Percentiles rank a stretch among this genome's conserved stretches.
Conservation (phyloP, 306 rosid genomes). For the Canavalia gladiata region DNA sequence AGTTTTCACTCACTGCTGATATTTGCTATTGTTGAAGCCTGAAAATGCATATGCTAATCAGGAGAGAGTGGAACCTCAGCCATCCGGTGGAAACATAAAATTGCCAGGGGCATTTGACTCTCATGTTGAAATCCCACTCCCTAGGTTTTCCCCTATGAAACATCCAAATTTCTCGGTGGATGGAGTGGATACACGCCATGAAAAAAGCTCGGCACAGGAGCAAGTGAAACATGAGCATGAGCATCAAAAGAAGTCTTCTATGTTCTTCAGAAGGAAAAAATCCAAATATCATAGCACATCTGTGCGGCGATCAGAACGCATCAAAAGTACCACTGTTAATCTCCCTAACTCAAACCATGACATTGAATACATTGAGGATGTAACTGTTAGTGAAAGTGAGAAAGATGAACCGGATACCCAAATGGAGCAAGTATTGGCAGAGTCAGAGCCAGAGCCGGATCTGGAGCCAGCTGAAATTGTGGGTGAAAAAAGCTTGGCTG, state of each 20-base stretch:
- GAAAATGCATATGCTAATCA: conserved; percentile 28
- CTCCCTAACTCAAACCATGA: conserved; percentile 21
- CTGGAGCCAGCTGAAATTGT: conserved; percentile 25
- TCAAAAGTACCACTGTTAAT: conserved; percentile 43
- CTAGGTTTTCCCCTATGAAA: neutral
- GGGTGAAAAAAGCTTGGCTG: conserved; percentile 50
- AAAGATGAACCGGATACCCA: conserved; percentile 51
- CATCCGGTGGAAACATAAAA: conserved; percentile 1
- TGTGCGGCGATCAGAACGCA: conserved; percentile 70
- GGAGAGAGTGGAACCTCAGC: conserved; percentile 37
- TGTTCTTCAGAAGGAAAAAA: conserved; percentile 38
- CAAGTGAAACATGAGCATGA: conserved; percentile 18
- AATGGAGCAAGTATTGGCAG: conserved; percentile 42
- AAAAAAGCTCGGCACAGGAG: conserved; percentile 10
- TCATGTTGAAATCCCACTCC: neutral
- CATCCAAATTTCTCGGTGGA: neutral
- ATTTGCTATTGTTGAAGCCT: conserved; percentile 16
- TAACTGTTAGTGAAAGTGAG: conserved; percentile 49
- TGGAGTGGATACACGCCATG: conserved; percentile 9
- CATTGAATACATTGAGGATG: conserved; percentile 45
- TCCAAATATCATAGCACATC: neutral
- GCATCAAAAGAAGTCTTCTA: conserved; percentile 42
- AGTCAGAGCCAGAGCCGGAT: conserved; percentile 41
- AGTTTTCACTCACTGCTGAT: neutral
- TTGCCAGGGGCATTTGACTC: conserved; percentile 14